Percentiles rank a stretch among this genome's conserved stretches.
These are phyloP conservation scores for Penicillium frequentans DNA, from an alignment of 2,329 filamentous ascomycete species.

Conservation along the genomic window DNA sequence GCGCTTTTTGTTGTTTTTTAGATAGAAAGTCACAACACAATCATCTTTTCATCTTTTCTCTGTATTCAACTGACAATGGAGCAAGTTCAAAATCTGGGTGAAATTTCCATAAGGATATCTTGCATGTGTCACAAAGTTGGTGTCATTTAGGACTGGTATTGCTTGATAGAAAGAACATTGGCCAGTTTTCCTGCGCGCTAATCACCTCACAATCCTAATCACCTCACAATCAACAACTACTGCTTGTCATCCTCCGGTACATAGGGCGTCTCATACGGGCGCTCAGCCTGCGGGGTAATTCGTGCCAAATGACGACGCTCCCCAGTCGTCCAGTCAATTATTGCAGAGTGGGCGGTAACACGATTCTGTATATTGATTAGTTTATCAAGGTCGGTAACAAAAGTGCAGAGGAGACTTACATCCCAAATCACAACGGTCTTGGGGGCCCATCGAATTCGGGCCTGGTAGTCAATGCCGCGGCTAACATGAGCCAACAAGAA, in stretches of 20 bases:
- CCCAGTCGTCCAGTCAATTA: conserved; percentile 30
- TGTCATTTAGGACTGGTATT: not conserved
- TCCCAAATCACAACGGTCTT: conserved; percentile 36
- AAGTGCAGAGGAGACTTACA: conserved; percentile 24
- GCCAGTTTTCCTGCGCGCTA: not conserved
- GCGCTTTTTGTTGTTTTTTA: no score
- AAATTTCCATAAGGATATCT: not conserved
- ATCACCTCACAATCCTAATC: not conserved
- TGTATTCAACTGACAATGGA: no score
- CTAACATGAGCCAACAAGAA: conserved; percentile 21
- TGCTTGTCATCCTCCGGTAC: not conserved
- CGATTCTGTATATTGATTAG: conserved; percentile 31
- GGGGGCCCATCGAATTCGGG: conserved; percentile 26
- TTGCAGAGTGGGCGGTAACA: conserved; percentile 38
- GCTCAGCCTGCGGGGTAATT: conserved; percentile 31
- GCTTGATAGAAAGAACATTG: not conserved
- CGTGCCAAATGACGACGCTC: conserved; percentile 30
- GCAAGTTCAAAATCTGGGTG: no score
- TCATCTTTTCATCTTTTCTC: no score
- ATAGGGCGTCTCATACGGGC: conserved; percentile 25
- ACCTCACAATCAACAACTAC: not conserved
- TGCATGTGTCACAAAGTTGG: not conserved
- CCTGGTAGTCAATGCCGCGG: conserved; percentile 26
- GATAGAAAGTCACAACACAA: no score
- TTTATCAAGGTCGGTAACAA: not conserved